Evolutionary conservation across 257 asterid genomes (phyloP), one percentile per base, ranked within the genome.

Genomic region (Solanum stenotomum): DNA sequence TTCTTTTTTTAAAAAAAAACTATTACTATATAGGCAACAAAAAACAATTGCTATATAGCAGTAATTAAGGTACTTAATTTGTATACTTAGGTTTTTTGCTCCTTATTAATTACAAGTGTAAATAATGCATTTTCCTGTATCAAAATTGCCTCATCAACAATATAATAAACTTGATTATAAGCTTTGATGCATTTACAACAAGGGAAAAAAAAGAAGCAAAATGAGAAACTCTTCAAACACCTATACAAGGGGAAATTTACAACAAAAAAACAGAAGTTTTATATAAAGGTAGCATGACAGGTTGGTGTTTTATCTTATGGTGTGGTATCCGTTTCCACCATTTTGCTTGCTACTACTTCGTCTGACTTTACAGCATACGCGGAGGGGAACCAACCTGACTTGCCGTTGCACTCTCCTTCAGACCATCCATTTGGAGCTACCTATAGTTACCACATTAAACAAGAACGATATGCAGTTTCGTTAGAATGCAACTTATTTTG

Each of bases 341-440:
- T 88, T 89, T 90, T 90, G 88, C 29, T 88, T 20, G 88, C 93
- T 13, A 92, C 93, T 85, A 90, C 91, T 75, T 11, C 67, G 71
- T 92, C 93, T 70, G 40, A 85, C 91, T 88, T 94, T 87, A 93
- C 94, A 42, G 91, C 98, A 84, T 94, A 96, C 11, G 98, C 98
- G 1, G 99, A 96, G 76, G 99, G 99, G 84, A 97, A 97, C 99
- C 99, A 97, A 46, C 99, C 99, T 4, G 96, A 94, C 83, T 91
- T 90, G 3, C 98, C 98, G 7, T 91, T 89, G 93, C 98, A 94
- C 93, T 97, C 99, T 88, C 99, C 99, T 93, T 97, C 99, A 0
- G 98, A 97, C 99, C 99, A 97, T 87, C 99, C 99, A 89, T 92
- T 93, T 10, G 93, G 89, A 87, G 94, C 90, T 56, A 91, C 98